A percentile compares a stretch with the other conserved stretches of the same genome.
These are phyloP conservation scores for Limnanthes douglasii DNA, from an alignment of 345 rosid species.

Conservation along the genomic window DNA sequence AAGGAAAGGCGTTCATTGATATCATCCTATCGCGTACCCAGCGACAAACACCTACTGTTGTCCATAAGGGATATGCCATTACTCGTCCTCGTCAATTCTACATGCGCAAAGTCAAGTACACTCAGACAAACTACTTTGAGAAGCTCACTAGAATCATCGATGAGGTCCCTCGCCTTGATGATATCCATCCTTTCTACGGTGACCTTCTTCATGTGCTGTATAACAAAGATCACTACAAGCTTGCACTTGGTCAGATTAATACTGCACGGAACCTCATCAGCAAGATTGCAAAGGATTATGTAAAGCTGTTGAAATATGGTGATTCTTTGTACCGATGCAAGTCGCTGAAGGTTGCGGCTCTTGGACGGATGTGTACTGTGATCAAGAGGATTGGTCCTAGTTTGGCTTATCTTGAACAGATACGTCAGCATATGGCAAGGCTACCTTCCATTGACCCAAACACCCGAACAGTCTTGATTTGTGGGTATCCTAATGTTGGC, in stretches of 20 bases:
- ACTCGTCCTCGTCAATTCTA: conserved; percentile 60
- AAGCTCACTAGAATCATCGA: conserved; percentile 53
- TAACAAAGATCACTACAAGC: conserved; percentile 71
- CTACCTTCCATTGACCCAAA: conserved; percentile 71
- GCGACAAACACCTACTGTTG: conserved; percentile 71
- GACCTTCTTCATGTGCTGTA: conserved; percentile 68
- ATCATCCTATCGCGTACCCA: conserved; percentile 66
- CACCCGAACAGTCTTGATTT: conserved; percentile 59
- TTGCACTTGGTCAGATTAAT: conserved; percentile 60
- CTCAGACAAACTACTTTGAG: conserved; percentile 52
- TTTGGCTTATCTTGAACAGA: conserved; percentile 70
- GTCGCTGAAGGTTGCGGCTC: conserved; percentile 65
- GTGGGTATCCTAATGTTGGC: conserved; percentile 89
- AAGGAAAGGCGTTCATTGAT: conserved; percentile 49
- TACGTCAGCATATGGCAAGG: conserved; percentile 90
- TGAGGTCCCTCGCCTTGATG: conserved; percentile 67
- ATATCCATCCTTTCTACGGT: conserved; percentile 63
- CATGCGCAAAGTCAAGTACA: conserved; percentile 74
- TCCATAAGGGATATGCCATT: conserved; percentile 70
- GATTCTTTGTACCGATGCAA: conserved; percentile 61
- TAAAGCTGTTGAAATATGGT: conserved; percentile 59
- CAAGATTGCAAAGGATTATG: conserved; percentile 58
- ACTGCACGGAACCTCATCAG: conserved; percentile 56
- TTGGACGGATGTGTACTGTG: conserved; percentile 69
- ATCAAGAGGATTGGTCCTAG: conserved; percentile 56